A percentile compares a stretch with the other conserved stretches of the same genome.
Conservation (phyloP, 306 rosid species). For the Dalbergia cochinchinensis region DNA sequence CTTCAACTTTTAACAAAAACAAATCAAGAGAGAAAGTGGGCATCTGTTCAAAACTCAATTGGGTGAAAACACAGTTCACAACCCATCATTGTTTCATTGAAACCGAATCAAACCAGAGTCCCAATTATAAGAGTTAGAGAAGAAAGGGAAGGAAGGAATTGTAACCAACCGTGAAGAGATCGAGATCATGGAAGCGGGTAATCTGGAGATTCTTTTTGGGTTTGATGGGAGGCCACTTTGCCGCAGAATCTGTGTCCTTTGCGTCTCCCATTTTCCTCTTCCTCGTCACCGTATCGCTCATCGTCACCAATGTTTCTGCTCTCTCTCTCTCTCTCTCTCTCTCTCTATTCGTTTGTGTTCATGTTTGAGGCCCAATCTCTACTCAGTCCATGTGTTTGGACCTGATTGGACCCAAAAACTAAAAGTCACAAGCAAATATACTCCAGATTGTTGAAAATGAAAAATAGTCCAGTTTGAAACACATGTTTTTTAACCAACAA, state of each 20-base stretch:
- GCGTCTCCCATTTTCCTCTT: constrained; percentile 79
- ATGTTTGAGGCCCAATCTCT: not conserved
- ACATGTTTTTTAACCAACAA: too few relatives aligned
- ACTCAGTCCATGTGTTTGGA: not conserved
- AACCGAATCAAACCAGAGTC: not conserved
- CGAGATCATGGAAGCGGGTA: constrained; percentile 60
- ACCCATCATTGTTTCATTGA: not conserved
- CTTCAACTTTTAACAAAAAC: not conserved
- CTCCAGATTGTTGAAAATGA: too few relatives aligned
- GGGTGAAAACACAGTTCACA: not conserved
- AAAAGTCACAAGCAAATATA: too few relatives aligned
- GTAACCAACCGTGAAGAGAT: constrained; percentile 89
- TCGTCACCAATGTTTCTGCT: not conserved
- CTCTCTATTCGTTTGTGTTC: not conserved
- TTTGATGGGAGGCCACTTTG: constrained; percentile 80
- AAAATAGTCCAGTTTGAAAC: too few relatives aligned
- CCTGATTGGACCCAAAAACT: not conserved
- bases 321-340: not conserved
- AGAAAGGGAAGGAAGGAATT: constrained; percentile 27
- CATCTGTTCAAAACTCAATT: constrained; percentile 1
- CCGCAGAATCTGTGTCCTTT: constrained; percentile 45
- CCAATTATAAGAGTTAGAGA: not conserved
- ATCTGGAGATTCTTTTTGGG: constrained; percentile 74
- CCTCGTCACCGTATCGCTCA: constrained; percentile 52
- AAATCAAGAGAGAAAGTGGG: not conserved